phyloP scores from a whole-genome alignment of 2,329 filamentous ascomycete genomes.

The Trichoderma simmonsii region DNA sequence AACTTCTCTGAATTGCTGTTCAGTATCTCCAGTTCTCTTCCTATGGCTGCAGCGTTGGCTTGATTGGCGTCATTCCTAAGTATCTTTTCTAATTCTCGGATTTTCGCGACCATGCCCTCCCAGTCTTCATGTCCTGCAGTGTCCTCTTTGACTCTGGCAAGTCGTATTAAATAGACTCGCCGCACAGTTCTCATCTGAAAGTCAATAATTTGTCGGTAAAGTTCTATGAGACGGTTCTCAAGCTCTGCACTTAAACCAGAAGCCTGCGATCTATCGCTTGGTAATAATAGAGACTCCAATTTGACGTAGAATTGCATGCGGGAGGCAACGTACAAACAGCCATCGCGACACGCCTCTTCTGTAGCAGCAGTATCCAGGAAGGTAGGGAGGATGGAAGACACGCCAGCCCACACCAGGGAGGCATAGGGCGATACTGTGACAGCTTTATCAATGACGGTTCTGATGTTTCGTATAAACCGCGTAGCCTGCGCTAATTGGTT shows the following conservation, averaged over 20 bases:
- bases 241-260: not conserved
- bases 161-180: not conserved
- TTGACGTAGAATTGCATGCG: not conserved
- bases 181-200: not conserved
- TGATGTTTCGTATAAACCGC: not conserved
- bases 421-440: not conserved
- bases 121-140: not conserved
- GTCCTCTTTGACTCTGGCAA: not conserved
- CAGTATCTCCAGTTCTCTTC: not conserved
- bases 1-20: not conserved
- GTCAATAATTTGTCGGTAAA: not conserved
- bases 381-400: not conserved
- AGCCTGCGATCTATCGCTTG: not conserved
- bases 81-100: not conserved
- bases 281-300: not conserved
- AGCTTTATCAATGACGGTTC: not conserved
- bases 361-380: not conserved
- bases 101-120: not conserved
- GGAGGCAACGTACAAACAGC: not conserved
- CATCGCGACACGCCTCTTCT: not conserved
- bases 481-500: not conserved
- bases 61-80: not conserved
- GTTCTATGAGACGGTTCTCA: not conserved
- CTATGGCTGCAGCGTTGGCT: not conserved
- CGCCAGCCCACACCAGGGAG: not conserved